These are phyloP conservation scores for Penicillium cinerascens DNA, from an alignment of 495 filamentous ascomycete species.

Conservation along the genomic window DNA sequence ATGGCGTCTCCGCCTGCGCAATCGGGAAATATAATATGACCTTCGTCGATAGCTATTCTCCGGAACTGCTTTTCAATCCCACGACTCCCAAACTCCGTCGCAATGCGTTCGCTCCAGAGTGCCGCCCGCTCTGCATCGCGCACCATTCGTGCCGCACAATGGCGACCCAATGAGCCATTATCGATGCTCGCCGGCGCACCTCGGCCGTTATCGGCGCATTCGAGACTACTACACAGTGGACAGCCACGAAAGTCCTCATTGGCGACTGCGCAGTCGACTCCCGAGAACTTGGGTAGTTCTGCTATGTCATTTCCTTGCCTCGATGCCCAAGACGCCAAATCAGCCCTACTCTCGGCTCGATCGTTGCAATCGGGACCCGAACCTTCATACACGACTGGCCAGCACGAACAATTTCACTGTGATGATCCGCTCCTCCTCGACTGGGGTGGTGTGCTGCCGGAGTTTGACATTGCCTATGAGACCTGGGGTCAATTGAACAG, in stretches of 20 bases:
- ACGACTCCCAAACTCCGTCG: background rate
- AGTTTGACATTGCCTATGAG: conserved; percentile 90
- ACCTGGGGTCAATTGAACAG: conserved; percentile 84
- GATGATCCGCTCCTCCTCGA: conserved; percentile 76
- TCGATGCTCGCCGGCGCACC: conserved; percentile 12
- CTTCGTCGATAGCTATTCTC: background rate
- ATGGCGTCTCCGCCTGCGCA: conserved; percentile 15
- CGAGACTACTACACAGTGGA: conserved; percentile 22
- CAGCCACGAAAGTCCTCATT: conserved; percentile 29
- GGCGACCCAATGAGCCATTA: conserved; percentile 13
- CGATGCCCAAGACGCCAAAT: conserved; percentile 81
- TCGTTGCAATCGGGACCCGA: conserved; percentile 80
- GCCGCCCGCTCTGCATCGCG: conserved; percentile 24
- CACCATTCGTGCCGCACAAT: conserved; percentile 11
- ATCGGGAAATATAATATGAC: conserved; percentile 14
- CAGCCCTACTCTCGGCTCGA: conserved; percentile 69
- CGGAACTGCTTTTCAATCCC: conserved; percentile 1
- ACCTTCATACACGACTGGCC: conserved; percentile 87
- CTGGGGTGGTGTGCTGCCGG: conserved; percentile 83
- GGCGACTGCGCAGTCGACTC: conserved; percentile 17
- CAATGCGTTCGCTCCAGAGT: conserved; percentile 28
- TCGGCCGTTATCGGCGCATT: conserved; percentile 23
- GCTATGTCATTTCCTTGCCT: conserved; percentile 94
- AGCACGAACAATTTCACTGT: conserved; percentile 71
- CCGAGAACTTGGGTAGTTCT: conserved; percentile 68